Evolutionary conservation across 2,329 filamentous ascomycete genomes (phyloP).

Genomic region (Penicillium hordei): DNA sequence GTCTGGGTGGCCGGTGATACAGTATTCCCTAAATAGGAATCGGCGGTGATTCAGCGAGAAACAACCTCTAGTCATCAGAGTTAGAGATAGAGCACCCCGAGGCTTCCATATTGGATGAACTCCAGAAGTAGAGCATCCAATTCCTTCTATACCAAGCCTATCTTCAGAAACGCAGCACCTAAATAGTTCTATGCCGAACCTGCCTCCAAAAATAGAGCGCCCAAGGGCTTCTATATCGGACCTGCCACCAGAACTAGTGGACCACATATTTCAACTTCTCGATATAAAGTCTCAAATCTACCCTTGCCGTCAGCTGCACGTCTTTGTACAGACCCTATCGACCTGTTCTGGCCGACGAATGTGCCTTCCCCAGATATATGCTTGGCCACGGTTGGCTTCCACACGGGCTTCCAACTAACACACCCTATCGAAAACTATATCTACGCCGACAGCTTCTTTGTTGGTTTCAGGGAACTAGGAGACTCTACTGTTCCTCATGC

Average conservation of each 20-base stretch:
- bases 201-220: not conserved
- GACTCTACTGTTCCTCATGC: not conserved
- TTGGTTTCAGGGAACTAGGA: not conserved
- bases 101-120: not conserved
- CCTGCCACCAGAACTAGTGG: not conserved
- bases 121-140: not conserved
- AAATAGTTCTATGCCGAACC: not conserved
- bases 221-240: not conserved
- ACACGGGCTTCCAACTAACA: not conserved
- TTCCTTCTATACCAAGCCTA: not conserved
- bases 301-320: not conserved
- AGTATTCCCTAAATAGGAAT: not conserved
- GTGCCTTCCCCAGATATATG: not conserved
- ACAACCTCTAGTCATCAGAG: not conserved
- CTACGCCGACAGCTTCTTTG: not conserved
- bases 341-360: not conserved
- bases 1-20: not conserved
- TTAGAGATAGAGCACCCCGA: not conserved
- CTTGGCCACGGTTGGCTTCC: not conserved
- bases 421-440: not conserved
- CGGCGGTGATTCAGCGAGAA: not conserved
- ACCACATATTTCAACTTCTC: not conserved
- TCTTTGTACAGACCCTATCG: not conserved
- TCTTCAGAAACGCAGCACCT: not conserved
- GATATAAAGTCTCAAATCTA: not conserved